A percentile compares a stretch with the other conserved stretches of the same genome.
These are phyloP conservation scores for Forsythia suspensa DNA, from an alignment of 257 asterid species.

Conservation along the genomic window DNA sequence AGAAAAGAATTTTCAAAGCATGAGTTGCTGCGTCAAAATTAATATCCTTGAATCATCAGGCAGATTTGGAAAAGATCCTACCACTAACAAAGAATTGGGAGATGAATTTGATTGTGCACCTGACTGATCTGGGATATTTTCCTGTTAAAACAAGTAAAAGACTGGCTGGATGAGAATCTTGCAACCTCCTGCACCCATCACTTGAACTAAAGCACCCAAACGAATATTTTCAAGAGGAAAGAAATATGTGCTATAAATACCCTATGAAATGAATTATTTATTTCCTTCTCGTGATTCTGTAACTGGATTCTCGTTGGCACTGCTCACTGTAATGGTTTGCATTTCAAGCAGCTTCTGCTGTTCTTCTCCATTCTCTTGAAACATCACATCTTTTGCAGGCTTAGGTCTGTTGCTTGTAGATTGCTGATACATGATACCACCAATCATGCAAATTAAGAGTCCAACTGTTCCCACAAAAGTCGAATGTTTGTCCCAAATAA, in stretches of 20 bases:
- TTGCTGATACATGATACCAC: conserved; percentile 86
- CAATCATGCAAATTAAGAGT: conserved; percentile 85
- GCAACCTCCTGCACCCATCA: conserved; percentile 20
- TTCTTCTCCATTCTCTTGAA: conserved; percentile 61
- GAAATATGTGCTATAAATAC: neutral
- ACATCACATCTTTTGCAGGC: conserved; percentile 40
- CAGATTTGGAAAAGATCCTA: neutral
- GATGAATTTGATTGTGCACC: conserved; percentile 6
- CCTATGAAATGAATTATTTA: conserved; percentile 30
- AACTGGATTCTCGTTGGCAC: conserved; percentile 38
- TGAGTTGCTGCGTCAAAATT: neutral
- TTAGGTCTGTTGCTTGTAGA: conserved; percentile 62
- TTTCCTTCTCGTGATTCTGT: conserved; percentile 44
- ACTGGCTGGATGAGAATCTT: neutral
- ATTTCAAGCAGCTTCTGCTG: conserved; percentile 72
- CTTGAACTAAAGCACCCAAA: neutral
- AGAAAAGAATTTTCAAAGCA: neutral
- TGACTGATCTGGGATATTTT: neutral
- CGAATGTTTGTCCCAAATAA: conserved; percentile 93
- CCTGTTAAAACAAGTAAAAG: neutral
- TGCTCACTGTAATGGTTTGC: conserved; percentile 44
- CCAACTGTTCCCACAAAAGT: conserved; percentile 83
- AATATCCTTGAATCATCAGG: conserved; percentile 1
- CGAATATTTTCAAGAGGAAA: neutral
- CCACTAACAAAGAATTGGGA: conserved; percentile 9